phyloP scores from a whole-genome alignment of 1,284 basidiomycete species.

The Acaromyces ingoldii region DNA sequence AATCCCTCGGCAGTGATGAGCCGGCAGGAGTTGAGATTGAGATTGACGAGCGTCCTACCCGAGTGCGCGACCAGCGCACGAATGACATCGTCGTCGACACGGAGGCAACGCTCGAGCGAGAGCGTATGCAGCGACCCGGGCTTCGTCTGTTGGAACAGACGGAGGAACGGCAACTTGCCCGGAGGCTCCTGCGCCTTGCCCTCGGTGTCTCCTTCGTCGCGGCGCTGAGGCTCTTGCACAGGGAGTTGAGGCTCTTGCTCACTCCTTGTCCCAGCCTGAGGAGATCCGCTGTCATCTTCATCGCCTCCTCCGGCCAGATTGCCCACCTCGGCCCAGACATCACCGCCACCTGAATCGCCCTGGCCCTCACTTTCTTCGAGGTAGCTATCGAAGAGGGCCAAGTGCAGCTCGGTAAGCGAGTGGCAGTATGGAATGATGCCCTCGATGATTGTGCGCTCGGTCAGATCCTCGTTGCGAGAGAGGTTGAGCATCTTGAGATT shows the following conservation, averaged over 20 bases:
- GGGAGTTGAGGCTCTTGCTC: too few relatives aligned
- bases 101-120: constrained; percentile 46
- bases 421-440: constrained; percentile 62
- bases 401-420: constrained; percentile 59
- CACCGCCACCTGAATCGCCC: constrained; percentile 20
- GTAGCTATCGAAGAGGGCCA: constrained; percentile 61
- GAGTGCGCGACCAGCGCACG: constrained; percentile 68
- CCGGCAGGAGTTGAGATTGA: constrained; percentile 76
- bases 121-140: not conserved
- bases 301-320: too few relatives aligned
- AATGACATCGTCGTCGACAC: constrained; percentile 62
- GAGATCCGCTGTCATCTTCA: too few relatives aligned
- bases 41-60: constrained; percentile 59
- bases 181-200: constrained; percentile 1
- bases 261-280: too few relatives aligned
- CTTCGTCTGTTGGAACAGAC: constrained; percentile 7
- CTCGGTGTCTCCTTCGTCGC: too few relatives aligned
- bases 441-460: constrained; percentile 60
- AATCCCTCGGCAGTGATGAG: constrained; percentile 61
- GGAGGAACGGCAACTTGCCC: constrained; percentile 6
- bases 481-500: constrained; percentile 61
- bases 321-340: constrained; percentile 4
- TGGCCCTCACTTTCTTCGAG: constrained; percentile 20
- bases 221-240: too few relatives aligned
- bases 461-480: constrained; percentile 61